A percentile compares a stretch with the other conserved stretches of the same genome.
These are phyloP conservation scores for Penicillium brevicompactum DNA, from an alignment of 2,329 filamentous ascomycete species.

Conservation along the genomic window DNA sequence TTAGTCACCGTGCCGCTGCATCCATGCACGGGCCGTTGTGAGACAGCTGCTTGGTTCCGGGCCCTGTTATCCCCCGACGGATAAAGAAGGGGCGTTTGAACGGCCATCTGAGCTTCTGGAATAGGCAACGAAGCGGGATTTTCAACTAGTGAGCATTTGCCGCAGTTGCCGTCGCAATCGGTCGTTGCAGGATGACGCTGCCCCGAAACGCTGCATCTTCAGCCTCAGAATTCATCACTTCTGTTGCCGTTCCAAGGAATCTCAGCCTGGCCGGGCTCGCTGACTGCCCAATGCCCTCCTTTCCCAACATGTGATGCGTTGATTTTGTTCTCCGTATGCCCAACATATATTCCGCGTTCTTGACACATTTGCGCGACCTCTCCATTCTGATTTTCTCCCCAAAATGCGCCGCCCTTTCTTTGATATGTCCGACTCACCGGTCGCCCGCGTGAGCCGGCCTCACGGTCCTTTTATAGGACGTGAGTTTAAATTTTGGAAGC, in stretches of 20 bases:
- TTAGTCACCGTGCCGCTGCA: constrained; percentile 8
- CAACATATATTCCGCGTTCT: background rate
- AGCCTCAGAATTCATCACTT: background rate
- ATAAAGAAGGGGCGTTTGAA: constrained; percentile 2
- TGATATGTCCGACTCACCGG: constrained; percentile 9
- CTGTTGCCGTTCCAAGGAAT: background rate
- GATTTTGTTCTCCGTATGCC: background rate
- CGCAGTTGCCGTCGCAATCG: background rate
- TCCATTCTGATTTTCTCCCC: background rate
- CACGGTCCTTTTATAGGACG: constrained; percentile 20
- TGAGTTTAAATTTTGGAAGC: constrained; percentile 14
- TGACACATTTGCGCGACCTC: background rate
- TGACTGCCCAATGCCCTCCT: constrained; percentile 5
- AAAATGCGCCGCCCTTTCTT: constrained; percentile 1
- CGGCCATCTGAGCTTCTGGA: background rate
- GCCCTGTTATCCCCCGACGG: constrained; percentile 4
- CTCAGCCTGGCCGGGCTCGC: background rate
- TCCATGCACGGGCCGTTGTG: constrained; percentile 18
- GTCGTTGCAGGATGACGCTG: background rate
- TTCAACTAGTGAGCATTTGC: background rate
- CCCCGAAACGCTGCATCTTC: constrained; percentile 3
- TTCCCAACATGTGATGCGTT: constrained; percentile 15
- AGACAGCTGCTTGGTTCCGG: constrained; percentile 19
- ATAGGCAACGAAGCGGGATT: background rate
- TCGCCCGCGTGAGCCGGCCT: constrained; percentile 14